These are phyloP conservation scores for Phallus indusiatus DNA, from an alignment of 768 basidiomycete species.

Conservation along the genomic window DNA sequence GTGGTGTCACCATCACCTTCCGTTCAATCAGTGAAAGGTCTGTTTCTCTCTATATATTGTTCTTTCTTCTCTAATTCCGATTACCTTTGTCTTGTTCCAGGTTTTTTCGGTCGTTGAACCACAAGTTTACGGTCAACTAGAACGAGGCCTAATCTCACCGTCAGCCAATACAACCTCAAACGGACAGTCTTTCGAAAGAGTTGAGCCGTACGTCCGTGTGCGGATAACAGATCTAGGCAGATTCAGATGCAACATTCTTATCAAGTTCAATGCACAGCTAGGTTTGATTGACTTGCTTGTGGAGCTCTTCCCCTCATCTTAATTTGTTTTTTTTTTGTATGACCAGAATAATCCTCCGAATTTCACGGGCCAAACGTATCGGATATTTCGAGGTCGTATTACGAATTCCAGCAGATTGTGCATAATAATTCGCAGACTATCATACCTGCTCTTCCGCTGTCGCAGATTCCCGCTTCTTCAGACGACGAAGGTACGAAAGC, in stretches of 20 bases:
- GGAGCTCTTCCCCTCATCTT: conserved; percentile 1
- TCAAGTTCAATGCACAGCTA: conserved; percentile 94
- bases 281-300: conserved; percentile 17
- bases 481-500: conserved; percentile 89
- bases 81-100: conserved; percentile 34
- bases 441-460: conserved; percentile 88
- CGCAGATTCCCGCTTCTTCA: conserved; percentile 91
- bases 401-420: conserved; percentile 86
- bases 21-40: not conserved
- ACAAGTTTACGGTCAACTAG: conserved; percentile 81
- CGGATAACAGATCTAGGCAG: conserved; percentile 87
- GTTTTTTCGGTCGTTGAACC: conserved; percentile 71
- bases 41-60: conserved; percentile 15
- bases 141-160: conserved; percentile 75
- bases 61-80: too few relatives aligned
- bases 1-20: conserved; percentile 32
- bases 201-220: conserved; percentile 79
- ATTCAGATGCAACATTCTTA: conserved; percentile 87
- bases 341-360: conserved; percentile 88
- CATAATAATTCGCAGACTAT: conserved; percentile 94
- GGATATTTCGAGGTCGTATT: conserved; percentile 93
- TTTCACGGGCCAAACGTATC: conserved; percentile 80
- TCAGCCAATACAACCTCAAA: conserved; percentile 53
- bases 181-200: conserved; percentile 63
- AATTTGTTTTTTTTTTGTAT: not conserved